Percentiles rank a stretch among this genome's conserved stretches.
These are phyloP conservation scores for Fennellomyces sp. DNA, from an alignment of 371 early-diverging fungal genomes.

Conservation along the genomic window DNA sequence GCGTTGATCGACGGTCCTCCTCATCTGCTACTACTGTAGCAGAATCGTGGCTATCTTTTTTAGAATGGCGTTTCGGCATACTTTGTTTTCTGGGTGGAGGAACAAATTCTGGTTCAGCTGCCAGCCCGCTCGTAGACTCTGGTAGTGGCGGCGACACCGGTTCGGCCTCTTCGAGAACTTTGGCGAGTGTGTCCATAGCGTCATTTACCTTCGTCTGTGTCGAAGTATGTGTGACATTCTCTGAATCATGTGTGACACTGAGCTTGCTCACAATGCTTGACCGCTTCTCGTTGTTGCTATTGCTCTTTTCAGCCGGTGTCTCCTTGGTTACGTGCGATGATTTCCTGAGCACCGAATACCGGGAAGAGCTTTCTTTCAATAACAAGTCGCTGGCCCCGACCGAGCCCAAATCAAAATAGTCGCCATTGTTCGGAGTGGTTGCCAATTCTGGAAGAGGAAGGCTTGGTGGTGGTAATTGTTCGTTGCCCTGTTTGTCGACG, in stretches of 20 bases:
- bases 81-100: conserved; percentile 9
- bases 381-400: conserved; percentile 7
- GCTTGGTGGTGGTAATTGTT: conserved; percentile 6
- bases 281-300: neutral
- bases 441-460: conserved; percentile 10
- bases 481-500: conserved; percentile 2
- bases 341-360: neutral
- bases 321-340: too few relatives aligned
- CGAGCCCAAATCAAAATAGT: conserved; percentile 22
- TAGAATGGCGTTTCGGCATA: neutral
- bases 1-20: neutral
- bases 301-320: neutral
- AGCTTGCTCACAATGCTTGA: neutral
- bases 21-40: neutral
- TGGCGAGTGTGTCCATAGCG: conserved; percentile 14
- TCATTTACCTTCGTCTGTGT: neutral
- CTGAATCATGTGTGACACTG: neutral
- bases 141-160: too few relatives aligned
- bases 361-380: neutral
- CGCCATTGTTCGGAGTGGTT: conserved; percentile 7
- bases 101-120: neutral
- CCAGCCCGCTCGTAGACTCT: too few relatives aligned
- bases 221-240: too few relatives aligned
- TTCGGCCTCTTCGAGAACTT: conserved; percentile 9
- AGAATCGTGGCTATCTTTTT: neutral